These are phyloP conservation scores for Ambrosia hybrid DNA, from an alignment of 140 eudicot genomes.

Conservation along the genomic window DNA sequence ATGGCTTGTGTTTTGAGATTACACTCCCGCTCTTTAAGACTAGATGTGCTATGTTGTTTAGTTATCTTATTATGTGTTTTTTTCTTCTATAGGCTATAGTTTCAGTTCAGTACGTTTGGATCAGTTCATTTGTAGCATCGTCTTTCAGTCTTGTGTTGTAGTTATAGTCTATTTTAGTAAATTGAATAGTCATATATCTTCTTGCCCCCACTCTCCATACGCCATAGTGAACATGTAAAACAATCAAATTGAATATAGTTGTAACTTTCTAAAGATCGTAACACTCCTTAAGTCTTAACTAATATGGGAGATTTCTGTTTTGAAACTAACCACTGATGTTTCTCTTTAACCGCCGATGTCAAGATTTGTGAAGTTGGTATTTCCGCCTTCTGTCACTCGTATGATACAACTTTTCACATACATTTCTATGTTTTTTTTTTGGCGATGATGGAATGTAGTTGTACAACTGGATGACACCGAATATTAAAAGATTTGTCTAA, in stretches of 20 bases:
- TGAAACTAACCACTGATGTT: neutral
- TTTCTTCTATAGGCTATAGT: neutral
- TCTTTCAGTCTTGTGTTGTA: conserved; percentile 3
- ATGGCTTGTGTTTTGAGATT: neutral
- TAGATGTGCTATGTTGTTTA: neutral
- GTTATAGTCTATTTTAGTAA: neutral
- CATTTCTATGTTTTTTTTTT: neutral
- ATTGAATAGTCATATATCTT: neutral
- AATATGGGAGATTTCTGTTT: conserved; percentile 11
- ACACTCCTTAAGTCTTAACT: neutral
- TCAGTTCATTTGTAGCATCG: neutral
- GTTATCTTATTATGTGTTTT: neutral
- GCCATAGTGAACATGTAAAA: neutral
- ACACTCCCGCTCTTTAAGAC: neutral
- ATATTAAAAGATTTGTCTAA: no score
- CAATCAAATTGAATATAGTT: neutral
- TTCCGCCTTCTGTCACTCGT: neutral
- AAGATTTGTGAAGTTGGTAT: neutral
- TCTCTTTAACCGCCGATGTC: neutral
- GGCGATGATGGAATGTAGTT: neutral
- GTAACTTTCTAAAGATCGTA: neutral
- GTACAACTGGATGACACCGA: neutral
- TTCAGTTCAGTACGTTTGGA: neutral
- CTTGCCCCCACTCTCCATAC: neutral
- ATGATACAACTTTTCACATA: conserved; percentile 10